Evolutionary conservation across 305 asterid species (phyloP).

Genomic region (Fraxinus paxiana): DNA sequence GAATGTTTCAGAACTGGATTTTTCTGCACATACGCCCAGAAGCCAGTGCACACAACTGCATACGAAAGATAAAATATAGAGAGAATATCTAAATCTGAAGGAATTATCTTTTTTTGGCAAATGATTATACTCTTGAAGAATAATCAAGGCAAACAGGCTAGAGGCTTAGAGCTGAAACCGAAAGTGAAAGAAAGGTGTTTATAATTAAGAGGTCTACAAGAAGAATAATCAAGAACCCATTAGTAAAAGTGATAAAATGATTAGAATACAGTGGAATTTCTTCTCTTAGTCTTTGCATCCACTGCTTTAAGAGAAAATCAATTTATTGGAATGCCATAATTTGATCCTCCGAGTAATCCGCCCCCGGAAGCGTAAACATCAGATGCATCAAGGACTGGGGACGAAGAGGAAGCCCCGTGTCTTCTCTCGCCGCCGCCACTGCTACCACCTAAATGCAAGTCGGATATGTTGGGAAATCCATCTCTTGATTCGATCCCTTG

Average conservation of each 20-base stretch:
- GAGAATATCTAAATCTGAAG: neutral
- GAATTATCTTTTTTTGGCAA: slow-evolving; percentile 9
- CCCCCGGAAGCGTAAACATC: slow-evolving; percentile 39
- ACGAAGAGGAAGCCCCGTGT: slow-evolving; percentile 23
- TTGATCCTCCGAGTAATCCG: slow-evolving; percentile 50
- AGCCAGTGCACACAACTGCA: neutral
- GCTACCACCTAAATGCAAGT: slow-evolving; percentile 56
- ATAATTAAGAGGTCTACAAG: neutral
- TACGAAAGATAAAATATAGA: neutral
- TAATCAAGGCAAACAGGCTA: slow-evolving; percentile 5
- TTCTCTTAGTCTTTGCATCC: neutral
- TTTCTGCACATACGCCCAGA: neutral
- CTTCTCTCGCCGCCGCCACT: slow-evolving; percentile 21
- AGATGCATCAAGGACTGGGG: slow-evolving; percentile 30
- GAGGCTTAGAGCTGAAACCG: slow-evolving; percentile 29
- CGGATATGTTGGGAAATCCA: slow-evolving; percentile 51
- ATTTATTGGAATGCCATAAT: slow-evolving; percentile 49
- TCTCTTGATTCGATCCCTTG: slow-evolving; percentile 55
- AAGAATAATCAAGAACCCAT: slow-evolving; percentile 10
- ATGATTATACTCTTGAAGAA: neutral
- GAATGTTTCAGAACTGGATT: neutral
- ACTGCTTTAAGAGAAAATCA: slow-evolving; percentile 19
- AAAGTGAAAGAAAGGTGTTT: slow-evolving; percentile 1
- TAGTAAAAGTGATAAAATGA: neutral
- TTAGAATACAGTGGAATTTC: neutral